Base-by-base conservation (phyloP, 495 filamentous ascomycete species). In the Podospora tetraspora region DNA sequence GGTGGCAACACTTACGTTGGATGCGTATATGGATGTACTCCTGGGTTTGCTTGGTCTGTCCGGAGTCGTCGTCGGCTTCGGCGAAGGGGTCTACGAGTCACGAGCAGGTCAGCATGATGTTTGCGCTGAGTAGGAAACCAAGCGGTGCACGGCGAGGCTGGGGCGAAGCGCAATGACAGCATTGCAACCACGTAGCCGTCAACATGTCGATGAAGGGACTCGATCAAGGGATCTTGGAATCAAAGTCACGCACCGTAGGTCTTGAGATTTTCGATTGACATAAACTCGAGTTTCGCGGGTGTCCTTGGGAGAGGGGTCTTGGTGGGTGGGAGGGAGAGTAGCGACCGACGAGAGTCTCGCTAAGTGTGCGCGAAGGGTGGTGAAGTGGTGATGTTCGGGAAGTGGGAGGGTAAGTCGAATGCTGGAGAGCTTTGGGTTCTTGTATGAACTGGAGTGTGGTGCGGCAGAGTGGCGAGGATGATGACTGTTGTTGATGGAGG, bases 261-360 rank as follows among this genome's bases (percentile, higher is more conserved):
- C 89, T 96, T 97, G 84, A 97, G 92, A 88, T 98, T 97, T 95
- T 97, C 91, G 92, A 97, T 97, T 90, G 93, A 96, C 94, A 97
- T 97, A 96, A 96, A 97, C 91, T 92, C 75, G 83, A 79, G 81
- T 79, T 84, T 85, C 79, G 68, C 71, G 82, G 82, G 76, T 74
- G 71, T 75, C 73, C 76, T 74, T 70, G 80, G 81, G 74, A 83
- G 76, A 80, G 69, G 79, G 76, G 73, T 79, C 73, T 68, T 43
- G 74, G 70, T 77, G 74, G 70, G 71, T 69, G 66, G 73, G 73
- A 64, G 70, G 76, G 61, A 63, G 75, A 71, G 69, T 63, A 81
- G 81, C 81, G 81, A 84, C 76, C 74, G 80, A 82, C 80, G 69
- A 77, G 74, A 75, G 73, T 79, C 80, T 79, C 71, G 74, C 72